phyloP scores from a whole-genome alignment of 768 basidiomycete species.

The Suillus paluster region DNA sequence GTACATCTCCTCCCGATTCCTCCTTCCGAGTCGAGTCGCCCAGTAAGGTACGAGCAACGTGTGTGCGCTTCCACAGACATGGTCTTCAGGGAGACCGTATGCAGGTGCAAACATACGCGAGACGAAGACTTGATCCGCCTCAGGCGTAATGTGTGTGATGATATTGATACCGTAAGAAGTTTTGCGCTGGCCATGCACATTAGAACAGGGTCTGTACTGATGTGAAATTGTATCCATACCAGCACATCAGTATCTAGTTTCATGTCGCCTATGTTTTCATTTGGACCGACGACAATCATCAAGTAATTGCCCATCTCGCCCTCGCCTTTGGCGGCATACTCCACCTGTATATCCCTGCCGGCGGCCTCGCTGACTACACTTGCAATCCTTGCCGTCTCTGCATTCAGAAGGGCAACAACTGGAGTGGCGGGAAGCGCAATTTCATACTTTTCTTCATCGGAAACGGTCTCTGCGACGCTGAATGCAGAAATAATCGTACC shows the following conservation, averaged over 20 bases:
- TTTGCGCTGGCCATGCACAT: background rate
- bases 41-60: conserved; percentile 55
- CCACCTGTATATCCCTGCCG: conserved; percentile 37
- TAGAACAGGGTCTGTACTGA: conserved; percentile 25
- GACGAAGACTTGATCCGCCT: conserved; percentile 41
- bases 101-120: conserved; percentile 56
- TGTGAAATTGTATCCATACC: conserved; percentile 26
- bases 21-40: conserved; percentile 32
- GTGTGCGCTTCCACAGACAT: conserved; percentile 60
- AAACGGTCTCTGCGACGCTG: background rate
- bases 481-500: conserved; percentile 31
- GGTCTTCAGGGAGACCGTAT: conserved; percentile 45
- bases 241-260: conserved; percentile 36
- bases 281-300: conserved; percentile 46
- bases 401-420: conserved; percentile 29
- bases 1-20: conserved; percentile 29
- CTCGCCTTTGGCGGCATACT: conserved; percentile 42
- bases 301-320: conserved; percentile 40
- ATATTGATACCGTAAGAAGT: conserved; percentile 32
- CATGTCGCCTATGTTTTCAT: conserved; percentile 39
- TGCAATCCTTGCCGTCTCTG: conserved; percentile 36
- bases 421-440: conserved; percentile 41
- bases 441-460: conserved; percentile 30
- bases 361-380: conserved; percentile 42
- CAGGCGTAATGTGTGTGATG: conserved; percentile 42